Evolutionary conservation across 2,329 filamentous ascomycete genomes (phyloP), one percentile per base, ranked within the genome.

Genomic region (Corniculantispora saksenae): DNA sequence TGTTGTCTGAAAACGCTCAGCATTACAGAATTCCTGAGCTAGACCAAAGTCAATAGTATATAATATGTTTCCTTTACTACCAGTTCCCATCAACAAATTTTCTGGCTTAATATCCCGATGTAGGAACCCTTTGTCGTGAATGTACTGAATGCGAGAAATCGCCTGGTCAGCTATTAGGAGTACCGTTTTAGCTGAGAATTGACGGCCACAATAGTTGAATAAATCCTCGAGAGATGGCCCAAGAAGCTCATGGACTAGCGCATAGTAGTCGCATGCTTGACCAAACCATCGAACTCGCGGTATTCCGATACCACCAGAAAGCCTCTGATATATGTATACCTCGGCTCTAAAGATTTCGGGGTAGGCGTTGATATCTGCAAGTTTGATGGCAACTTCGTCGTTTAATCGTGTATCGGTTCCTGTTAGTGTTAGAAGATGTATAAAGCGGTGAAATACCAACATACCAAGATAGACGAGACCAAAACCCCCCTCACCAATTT

Each of bases 261-360:
- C 98, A 82, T 99, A 98, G 84, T 99, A 95, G 35, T 98, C 89
- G 72, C 94, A 95, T 80, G 98, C 94, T 77, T 99, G 95, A 68
- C 95, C 95, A 72, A 98, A 99, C 82, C 98, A 99, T 83, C 98
- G 98, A 74, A 99, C 95, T 86, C 98, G 98, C 74, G 95, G 95
- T 72, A 99, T 98, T 98, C 77, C 32, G 65, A 50, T 48, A 23
- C 29, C 48, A 67, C 73, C 66, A 64, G 69, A 68, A 47, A 53
- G 72, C 95, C 95, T 81, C 98, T 95, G 76, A 98, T n/a, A n/a
- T n/a, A n/a, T n/a, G n/a, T n/a, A n/a, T n/a, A n/a, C n/a, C n/a
- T n/a, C n/a, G n/a, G n/a, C n/a, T n/a, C n/a, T n/a, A n/a, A n/a
- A n/a, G n/a, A n/a, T n/a, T n/a, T n/a, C n/a, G n/a, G n/a, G n/a